A percentile compares a stretch with the other conserved stretches of the same genome.
Evolutionary conservation across 1,284 basidiomycete species (phyloP).

Genomic region (Irpex lacteus): DNA sequence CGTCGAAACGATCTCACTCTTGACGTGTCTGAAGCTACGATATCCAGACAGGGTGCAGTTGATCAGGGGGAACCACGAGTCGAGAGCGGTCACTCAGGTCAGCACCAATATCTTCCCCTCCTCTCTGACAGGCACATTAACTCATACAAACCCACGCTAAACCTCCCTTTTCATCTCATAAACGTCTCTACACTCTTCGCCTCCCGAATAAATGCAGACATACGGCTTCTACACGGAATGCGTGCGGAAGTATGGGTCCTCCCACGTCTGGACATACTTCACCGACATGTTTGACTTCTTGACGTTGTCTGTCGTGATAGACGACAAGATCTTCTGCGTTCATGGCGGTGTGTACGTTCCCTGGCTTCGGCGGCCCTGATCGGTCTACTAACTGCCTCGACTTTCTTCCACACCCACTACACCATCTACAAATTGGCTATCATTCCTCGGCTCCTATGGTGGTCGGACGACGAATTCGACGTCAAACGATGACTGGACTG

Average conservation of each 20-base stretch:
- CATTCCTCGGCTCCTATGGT: background rate
- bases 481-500: background rate
- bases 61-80: slow-evolving; percentile 98
- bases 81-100: slow-evolving; percentile 96
- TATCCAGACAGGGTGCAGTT: slow-evolving; percentile 98
- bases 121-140: background rate
- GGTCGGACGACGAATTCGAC: background rate
- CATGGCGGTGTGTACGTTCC: slow-evolving; percentile 74
- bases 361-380: background rate
- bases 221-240: slow-evolving; percentile 99
- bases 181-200: background rate
- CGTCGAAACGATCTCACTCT: slow-evolving; percentile 96
- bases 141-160: background rate
- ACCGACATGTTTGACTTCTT: slow-evolving; percentile 99
- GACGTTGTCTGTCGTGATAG: slow-evolving; percentile 96
- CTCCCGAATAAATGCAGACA: slow-evolving; percentile 43
- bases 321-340: slow-evolving; percentile 99
- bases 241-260: slow-evolving; percentile 93
- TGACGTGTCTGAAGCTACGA: slow-evolving; percentile 95
- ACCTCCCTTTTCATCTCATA: background rate
- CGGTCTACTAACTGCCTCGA: background rate
- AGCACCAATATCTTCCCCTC: slow-evolving; percentile 20
- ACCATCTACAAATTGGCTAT: background rate
- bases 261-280: slow-evolving; percentile 98
- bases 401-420: background rate